phyloP scores from a whole-genome alignment of 495 filamentous ascomycete species.

The Amniculicola lignicola region DNA sequence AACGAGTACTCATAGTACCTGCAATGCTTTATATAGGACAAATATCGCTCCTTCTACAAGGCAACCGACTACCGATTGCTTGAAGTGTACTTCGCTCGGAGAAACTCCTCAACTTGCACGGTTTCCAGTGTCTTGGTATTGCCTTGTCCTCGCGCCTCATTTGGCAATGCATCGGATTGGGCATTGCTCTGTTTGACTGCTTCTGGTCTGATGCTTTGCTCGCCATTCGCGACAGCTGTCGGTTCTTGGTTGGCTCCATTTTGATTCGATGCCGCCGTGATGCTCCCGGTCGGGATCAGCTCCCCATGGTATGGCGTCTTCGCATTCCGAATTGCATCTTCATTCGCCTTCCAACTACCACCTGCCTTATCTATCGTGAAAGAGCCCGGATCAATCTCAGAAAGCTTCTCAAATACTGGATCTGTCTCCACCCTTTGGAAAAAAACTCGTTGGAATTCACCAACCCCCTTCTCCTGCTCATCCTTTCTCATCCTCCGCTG shows the following conservation, averaged over 20 bases:
- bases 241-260: background rate
- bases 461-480: constrained; percentile 3
- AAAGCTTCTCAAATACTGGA: constrained; percentile 13
- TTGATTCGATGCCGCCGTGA: background rate
- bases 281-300: constrained; percentile 1
- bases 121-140: constrained; percentile 2
- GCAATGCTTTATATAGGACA: too few species aligned
- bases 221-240: background rate
- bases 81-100: constrained; percentile 13
- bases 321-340: constrained; percentile 1
- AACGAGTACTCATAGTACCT: too few species aligned
- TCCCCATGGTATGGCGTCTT: constrained; percentile 17
- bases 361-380: constrained; percentile 2
- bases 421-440: constrained; percentile 5
- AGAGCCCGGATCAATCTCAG: background rate
- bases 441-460: constrained; percentile 20
- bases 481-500: constrained; percentile 22
- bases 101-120: constrained; percentile 15
- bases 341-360: constrained; percentile 23
- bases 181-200: background rate
- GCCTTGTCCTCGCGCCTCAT: background rate
- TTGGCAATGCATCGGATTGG: background rate
- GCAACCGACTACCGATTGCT: background rate
- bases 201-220: background rate
- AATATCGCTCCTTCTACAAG: too few species aligned